These are phyloP conservation scores for Hypoxylon cercidicola DNA, from an alignment of 495 filamentous ascomycete species.

Conservation along the genomic window DNA sequence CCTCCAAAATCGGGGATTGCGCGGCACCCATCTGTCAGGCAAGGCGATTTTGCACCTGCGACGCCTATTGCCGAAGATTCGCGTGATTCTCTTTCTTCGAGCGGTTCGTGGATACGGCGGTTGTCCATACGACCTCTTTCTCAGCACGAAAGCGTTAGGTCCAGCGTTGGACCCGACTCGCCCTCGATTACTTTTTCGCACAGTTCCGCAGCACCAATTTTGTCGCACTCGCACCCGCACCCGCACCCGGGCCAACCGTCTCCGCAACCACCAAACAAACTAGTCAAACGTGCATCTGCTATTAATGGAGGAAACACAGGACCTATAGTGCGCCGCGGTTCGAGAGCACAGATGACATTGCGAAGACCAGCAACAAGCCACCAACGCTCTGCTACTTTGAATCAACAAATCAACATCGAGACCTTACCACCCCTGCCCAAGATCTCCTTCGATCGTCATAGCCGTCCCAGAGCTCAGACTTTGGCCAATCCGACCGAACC, in stretches of 20 bases:
- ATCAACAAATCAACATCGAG: constrained; percentile 56
- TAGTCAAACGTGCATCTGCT: constrained; percentile 84
- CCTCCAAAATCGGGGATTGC: constrained; percentile 45
- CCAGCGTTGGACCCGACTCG: constrained; percentile 74
- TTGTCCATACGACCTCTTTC: constrained; percentile 78
- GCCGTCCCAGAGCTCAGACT: constrained; percentile 40
- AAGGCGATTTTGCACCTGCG: constrained; percentile 45
- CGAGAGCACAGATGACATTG: constrained; percentile 67
- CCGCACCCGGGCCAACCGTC: constrained; percentile 53
- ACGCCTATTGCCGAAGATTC: constrained; percentile 50
- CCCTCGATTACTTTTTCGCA: constrained; percentile 75
- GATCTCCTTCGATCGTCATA: constrained; percentile 49
- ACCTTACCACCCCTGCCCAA: constrained; percentile 41
- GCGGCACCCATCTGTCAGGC: constrained; percentile 60
- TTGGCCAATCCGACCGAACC: constrained; percentile 26
- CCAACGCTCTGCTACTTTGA: constrained; percentile 79
- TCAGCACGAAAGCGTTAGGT: constrained; percentile 72
- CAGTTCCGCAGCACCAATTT: constrained; percentile 74
- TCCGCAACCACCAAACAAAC: constrained; percentile 76
- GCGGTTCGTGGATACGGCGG: constrained; percentile 79
- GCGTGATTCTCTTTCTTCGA: constrained; percentile 64
- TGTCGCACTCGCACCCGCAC: no score
- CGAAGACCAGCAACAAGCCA: constrained; percentile 88
- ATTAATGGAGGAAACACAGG: constrained; percentile 58
- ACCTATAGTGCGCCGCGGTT: constrained; percentile 50